phyloP scores from a whole-genome alignment of 768 basidiomycete species.

The Paxillus ammoniavirescens region DNA sequence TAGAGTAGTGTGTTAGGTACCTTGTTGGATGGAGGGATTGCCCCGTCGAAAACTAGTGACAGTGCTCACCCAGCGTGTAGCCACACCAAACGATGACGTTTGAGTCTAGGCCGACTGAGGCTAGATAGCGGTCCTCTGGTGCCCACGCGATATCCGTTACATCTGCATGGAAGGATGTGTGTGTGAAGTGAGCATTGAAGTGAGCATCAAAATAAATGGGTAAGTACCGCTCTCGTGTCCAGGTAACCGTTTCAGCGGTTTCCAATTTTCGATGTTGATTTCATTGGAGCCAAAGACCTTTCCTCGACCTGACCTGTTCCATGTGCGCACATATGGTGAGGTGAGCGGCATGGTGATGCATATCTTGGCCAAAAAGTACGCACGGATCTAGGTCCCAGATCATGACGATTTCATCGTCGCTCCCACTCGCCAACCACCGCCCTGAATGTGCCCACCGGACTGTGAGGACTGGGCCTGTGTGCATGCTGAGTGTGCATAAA shows the following conservation, averaged over 20 bases:
- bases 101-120: conserved; percentile 92
- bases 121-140: conserved; percentile 86
- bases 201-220: not conserved
- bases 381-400: conserved; percentile 97
- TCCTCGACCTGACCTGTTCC: conserved; percentile 66
- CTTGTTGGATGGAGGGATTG: not conserved
- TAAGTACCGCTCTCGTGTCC: conserved; percentile 90
- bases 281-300: conserved; percentile 95
- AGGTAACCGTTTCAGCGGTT: conserved; percentile 84
- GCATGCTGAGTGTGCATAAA: conserved; percentile 88
- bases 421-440: conserved; percentile 91
- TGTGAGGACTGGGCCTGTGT: conserved; percentile 88
- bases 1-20: conserved; percentile 27
- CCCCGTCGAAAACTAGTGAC: not conserved
- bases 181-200: not conserved
- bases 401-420: conserved; percentile 94
- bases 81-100: conserved; percentile 94
- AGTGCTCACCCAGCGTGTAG: conserved; percentile 70
- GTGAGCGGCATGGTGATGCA: not conserved
- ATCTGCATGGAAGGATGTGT: conserved; percentile 49
- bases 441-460: conserved; percentile 95
- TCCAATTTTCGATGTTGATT: conserved; percentile 97
- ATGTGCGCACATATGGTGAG: conserved; percentile 2
- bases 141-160: conserved; percentile 96
- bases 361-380: conserved; percentile 30